phyloP scores from a whole-genome alignment of 805 yeast genomes.

The Nakazawaea peltata region DNA sequence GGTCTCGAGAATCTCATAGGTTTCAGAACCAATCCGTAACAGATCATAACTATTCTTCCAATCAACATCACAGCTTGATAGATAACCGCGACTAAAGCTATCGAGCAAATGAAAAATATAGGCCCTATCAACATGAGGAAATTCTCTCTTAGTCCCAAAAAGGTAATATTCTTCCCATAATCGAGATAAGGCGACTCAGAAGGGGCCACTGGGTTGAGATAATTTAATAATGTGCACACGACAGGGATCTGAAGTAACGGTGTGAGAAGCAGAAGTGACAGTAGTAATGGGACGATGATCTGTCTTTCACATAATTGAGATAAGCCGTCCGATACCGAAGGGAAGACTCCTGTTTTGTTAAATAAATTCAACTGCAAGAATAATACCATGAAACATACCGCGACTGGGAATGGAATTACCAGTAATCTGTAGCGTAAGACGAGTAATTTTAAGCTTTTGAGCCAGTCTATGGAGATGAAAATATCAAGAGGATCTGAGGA shows the following conservation, averaged over 20 bases:
- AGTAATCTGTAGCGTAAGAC: slow-evolving; percentile 74
- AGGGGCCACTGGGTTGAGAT: slow-evolving; percentile 47
- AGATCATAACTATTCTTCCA: slow-evolving; percentile 7
- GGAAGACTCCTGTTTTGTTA: slow-evolving; percentile 28
- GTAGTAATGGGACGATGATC: slow-evolving; percentile 18
- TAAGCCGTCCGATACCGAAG: slow-evolving; percentile 40
- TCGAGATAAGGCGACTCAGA: slow-evolving; percentile 27
- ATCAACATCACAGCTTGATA: slow-evolving; percentile 19
- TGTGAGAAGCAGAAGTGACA: slow-evolving; percentile 27
- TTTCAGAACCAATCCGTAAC: background rate
- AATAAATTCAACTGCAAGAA: slow-evolving; percentile 46
- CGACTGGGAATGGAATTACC: slow-evolving; percentile 61
- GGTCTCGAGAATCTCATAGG: background rate
- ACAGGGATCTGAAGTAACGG: slow-evolving; percentile 25
- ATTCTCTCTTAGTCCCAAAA: slow-evolving; percentile 57
- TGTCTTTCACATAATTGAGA: slow-evolving; percentile 23
- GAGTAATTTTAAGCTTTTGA: slow-evolving; percentile 56
- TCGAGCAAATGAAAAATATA: slow-evolving; percentile 38
- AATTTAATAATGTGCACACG: slow-evolving; percentile 30
- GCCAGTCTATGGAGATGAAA: slow-evolving; percentile 39
- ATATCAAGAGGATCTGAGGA: slow-evolving; percentile 28
- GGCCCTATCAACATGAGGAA: slow-evolving; percentile 53
- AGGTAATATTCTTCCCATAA: slow-evolving; percentile 45
- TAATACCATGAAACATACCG: slow-evolving; percentile 43
- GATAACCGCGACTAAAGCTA: slow-evolving; percentile 31